Base-by-base conservation (phyloP, 108 stramenopile species). In the Conticribra weissflogii region DNA sequence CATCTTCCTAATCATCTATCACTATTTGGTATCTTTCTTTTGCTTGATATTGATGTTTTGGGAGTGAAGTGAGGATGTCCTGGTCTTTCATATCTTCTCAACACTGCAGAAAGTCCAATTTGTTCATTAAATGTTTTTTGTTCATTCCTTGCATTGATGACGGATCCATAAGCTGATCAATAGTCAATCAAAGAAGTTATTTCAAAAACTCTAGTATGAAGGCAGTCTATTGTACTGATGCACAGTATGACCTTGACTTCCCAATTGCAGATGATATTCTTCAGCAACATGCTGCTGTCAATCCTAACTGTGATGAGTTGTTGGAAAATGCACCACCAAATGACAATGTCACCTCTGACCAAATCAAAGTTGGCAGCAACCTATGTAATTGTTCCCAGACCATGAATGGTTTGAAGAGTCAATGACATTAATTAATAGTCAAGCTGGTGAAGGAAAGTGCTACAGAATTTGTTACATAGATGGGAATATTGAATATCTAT, bases 261-360 rank as follows among this genome's bases (percentile, higher is more conserved):
- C n/a, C 57, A 59, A 15, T 33, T 25, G 57, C 57, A 5, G 28
- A 28, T n/a, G n/a, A 33, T 59, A 41, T 41, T 36, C n/a, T 59
- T 12, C 23, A 59, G 57, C n/a, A 24, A 3, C 57, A 24, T n/a
- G 4, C 28, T 17, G 44, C 8, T 45, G n/a, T n/a, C n/a, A n/a
- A n/a, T n/a, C n/a, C n/a, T n/a, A n/a, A n/a, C 18, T 17, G 4
- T 15, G 16, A 24, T 4, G 8, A n/a, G n/a, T n/a, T n/a, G n/a
- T n/a, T n/a, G n/a, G n/a, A n/a, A n/a, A n/a, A n/a, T 54, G 54
- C 8, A 14, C 12, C 8, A 15, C 12, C 8, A 14, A n/a, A n/a
- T n/a, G n/a, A n/a, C n/a, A n/a, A n/a, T n/a, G n/a, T n/a, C n/a
- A n/a, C n/a, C n/a, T n/a, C n/a, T n/a, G n/a, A n/a, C n/a, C n/a